phyloP scores from a whole-genome alignment of 2,329 filamentous ascomycete genomes.

The Proliferodiscus dingleyae region DNA sequence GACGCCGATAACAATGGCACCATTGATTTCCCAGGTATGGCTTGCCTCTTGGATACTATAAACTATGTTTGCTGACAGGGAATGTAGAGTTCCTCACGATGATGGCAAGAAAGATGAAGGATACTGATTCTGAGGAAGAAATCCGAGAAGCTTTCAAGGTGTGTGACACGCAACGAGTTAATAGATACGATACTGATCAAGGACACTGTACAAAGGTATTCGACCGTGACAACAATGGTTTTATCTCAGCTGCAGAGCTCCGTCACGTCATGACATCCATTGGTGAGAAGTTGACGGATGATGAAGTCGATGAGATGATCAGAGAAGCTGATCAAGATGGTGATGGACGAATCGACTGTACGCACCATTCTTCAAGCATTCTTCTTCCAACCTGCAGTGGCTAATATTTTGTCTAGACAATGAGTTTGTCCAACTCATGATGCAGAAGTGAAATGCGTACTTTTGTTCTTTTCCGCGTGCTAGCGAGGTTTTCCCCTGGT shows the following conservation, averaged over 20 bases:
- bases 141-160: constrained; percentile 88
- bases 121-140: constrained; percentile 86
- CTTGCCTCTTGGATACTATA: neutral
- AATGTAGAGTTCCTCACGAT: constrained; percentile 77
- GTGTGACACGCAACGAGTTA: constrained; percentile 11
- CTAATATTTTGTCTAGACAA: constrained; percentile 55
- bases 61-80: constrained; percentile 19
- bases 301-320: constrained; percentile 92
- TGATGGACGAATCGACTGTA: constrained; percentile 85
- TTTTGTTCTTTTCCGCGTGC: constrained; percentile 12
- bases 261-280: constrained; percentile 91
- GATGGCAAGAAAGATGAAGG: constrained; percentile 95
- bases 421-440: constrained; percentile 92
- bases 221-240: constrained; percentile 87
- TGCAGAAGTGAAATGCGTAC: constrained; percentile 68
- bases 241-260: constrained; percentile 83
- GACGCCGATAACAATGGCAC: constrained; percentile 91
- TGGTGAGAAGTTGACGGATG: constrained; percentile 84
- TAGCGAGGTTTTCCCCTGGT: constrained; percentile 16
- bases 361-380: constrained; percentile 28
- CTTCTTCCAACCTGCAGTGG: constrained; percentile 19
- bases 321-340: constrained; percentile 86
- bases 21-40: constrained; percentile 82
- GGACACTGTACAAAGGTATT: constrained; percentile 52
- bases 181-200: constrained; percentile 7